Percentiles rank a stretch among this genome's conserved stretches.
Evolutionary conservation across 1,284 basidiomycete genomes (phyloP).

Genomic region (Coniophora puteana): DNA sequence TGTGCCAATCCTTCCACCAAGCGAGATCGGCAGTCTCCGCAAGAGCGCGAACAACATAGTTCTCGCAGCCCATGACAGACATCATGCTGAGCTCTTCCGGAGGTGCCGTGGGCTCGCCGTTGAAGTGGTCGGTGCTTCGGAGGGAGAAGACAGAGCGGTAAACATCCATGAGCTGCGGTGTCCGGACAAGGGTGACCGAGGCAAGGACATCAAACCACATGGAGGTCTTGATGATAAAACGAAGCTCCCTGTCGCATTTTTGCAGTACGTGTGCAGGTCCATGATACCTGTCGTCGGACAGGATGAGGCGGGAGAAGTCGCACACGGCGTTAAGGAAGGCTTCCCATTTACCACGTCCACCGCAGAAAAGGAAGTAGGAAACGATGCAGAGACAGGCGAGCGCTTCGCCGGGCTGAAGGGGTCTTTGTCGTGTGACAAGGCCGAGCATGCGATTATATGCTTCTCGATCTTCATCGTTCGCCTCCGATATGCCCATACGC

Average conservation of each 20-base stretch:
- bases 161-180: conserved; percentile 52
- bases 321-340: conserved; percentile 58
- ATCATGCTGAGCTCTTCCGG: conserved; percentile 56
- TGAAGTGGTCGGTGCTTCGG: conserved; percentile 32
- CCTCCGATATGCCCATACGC: conserved; percentile 13
- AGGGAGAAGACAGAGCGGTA: conserved; percentile 56
- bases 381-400: conserved; percentile 72
- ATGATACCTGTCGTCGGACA: conserved; percentile 28
- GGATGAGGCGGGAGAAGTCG: conserved; percentile 45
- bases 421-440: conserved; percentile 15
- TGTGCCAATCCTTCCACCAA: conserved; percentile 54
- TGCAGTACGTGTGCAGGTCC: conserved; percentile 45
- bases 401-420: conserved; percentile 59
- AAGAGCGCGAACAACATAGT: conserved; percentile 70
- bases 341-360: conserved; percentile 67
- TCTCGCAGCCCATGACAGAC: conserved; percentile 82
- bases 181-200: conserved; percentile 57
- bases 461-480: conserved; percentile 24
- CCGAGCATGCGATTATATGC: conserved; percentile 22
- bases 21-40: conserved; percentile 69
- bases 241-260: conserved; percentile 41
- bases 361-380: conserved; percentile 70
- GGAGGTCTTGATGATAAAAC: conserved; percentile 74
- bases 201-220: conserved; percentile 86
- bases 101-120: conserved; percentile 21